These are phyloP conservation scores for Candida insectalens DNA, from an alignment of 805 yeast genomes.

Conservation along the genomic window DNA sequence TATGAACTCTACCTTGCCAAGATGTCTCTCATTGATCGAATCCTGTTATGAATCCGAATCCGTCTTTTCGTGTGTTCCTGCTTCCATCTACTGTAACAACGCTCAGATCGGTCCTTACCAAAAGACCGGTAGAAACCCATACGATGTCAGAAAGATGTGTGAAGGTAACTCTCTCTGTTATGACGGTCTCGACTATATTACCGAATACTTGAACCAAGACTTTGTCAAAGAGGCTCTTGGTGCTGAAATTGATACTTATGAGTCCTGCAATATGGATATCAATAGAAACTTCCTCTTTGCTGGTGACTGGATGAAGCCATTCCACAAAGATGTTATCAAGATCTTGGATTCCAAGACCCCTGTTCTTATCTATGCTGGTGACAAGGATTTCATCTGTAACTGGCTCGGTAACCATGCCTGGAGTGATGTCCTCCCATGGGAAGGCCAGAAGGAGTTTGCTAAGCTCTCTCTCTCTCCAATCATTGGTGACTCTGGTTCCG, in stretches of 20 bases:
- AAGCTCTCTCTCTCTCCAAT: constrained; percentile 17
- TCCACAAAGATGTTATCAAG: constrained; percentile 44
- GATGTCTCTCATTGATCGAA: constrained; percentile 53
- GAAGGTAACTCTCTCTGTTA: constrained; percentile 46
- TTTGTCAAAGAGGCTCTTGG: constrained; percentile 48
- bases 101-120: constrained; percentile 51
- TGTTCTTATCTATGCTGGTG: constrained; percentile 87
- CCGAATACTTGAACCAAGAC: constrained; percentile 42
- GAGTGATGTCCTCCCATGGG: constrained; percentile 64
- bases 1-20: constrained; percentile 52
- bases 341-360: constrained; percentile 63
- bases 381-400: constrained; percentile 85
- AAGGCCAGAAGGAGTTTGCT: constrained; percentile 27
- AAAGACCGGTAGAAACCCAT: constrained; percentile 51
- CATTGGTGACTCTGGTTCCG: constrained; percentile 20
- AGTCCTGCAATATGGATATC: constrained; percentile 42
- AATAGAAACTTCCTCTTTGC: constrained; percentile 40
- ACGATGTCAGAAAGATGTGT: constrained; percentile 51
- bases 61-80: constrained; percentile 54
- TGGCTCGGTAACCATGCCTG: constrained; percentile 89
- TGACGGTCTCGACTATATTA: constrained; percentile 37
- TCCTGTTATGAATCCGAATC: constrained; percentile 56
- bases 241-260: constrained; percentile 40
- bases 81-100: constrained; percentile 51
- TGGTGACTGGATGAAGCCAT: constrained; percentile 65